Percentiles rank a stretch among this genome's conserved stretches.
phyloP scores from a whole-genome alignment of 441 rosid species.

The Erysimum cheiri region DNA sequence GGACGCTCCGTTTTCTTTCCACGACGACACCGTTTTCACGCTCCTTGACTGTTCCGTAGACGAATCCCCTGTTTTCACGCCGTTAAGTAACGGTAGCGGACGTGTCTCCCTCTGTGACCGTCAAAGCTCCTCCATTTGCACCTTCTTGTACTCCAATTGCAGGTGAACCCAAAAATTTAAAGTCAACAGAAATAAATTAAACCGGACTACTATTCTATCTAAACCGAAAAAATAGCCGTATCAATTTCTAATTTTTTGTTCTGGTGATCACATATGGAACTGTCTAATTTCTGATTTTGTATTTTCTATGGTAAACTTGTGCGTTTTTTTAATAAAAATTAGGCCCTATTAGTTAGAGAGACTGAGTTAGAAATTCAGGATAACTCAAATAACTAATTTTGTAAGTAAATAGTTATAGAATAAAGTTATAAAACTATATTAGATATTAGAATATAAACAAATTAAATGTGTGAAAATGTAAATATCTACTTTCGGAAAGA shows the following conservation, averaged over 20 bases:
- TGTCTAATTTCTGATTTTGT: too few species aligned
- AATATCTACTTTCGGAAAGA: background rate
- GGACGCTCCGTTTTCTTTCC: slow-evolving; percentile 89
- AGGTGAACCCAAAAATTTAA: slow-evolving; percentile 19
- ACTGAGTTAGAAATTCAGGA: too few species aligned
- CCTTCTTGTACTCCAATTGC: slow-evolving; percentile 69
- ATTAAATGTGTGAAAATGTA: too few species aligned
- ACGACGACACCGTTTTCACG: slow-evolving; percentile 75
- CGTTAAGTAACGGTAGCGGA: slow-evolving; percentile 63
- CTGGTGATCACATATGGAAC: background rate
- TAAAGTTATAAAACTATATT: too few species aligned
- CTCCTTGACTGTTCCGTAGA: slow-evolving; percentile 81
- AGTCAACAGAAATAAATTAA: slow-evolving; percentile 2
- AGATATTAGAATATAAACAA: too few species aligned
- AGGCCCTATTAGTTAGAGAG: too few species aligned
- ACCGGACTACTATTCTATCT: slow-evolving; percentile 22
- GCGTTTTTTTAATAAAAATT: too few species aligned
- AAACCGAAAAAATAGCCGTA: background rate
- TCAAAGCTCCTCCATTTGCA: slow-evolving; percentile 79
- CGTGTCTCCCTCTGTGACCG: slow-evolving; percentile 70
- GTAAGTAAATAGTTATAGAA: too few species aligned
- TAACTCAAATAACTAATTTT: too few species aligned
- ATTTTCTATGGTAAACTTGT: too few species aligned
- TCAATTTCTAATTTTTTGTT: background rate
- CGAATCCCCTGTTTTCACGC: slow-evolving; percentile 70